phyloP scores from a whole-genome alignment of 177 flowering plant species.

The Telopea speciosissima region DNA sequence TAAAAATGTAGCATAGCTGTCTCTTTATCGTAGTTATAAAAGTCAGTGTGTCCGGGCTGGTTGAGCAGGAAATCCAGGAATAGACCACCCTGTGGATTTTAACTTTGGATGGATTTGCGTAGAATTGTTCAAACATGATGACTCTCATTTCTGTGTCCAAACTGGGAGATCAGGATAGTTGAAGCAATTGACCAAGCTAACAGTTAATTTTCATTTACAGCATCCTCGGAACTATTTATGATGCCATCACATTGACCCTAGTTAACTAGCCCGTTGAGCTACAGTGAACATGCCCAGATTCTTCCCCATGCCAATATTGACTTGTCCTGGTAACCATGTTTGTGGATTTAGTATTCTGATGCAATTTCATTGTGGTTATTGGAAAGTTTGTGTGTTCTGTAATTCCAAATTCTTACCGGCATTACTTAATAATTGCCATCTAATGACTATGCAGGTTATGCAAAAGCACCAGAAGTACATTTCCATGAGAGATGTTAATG shows the following conservation, averaged over 20 bases:
- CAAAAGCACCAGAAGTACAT: constrained; percentile 96
- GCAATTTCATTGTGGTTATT: neutral
- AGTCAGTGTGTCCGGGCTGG: too few species aligned
- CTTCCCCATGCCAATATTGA: neutral
- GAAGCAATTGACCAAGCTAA: too few species aligned
- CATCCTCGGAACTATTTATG: too few species aligned
- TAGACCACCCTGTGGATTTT: too few species aligned
- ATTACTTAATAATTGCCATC: neutral
- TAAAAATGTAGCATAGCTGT: too few species aligned
- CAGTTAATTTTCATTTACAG: too few species aligned
- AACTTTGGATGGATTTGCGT: too few species aligned
- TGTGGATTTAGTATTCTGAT: neutral
- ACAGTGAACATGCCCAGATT: neutral
- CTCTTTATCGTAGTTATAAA: too few species aligned
- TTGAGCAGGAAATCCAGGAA: too few species aligned
- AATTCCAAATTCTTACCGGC: neutral
- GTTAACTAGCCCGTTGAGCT: neutral
- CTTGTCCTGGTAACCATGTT: neutral
- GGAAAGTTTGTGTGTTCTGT: neutral
- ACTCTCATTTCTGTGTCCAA: too few species aligned
- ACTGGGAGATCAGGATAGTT: too few species aligned
- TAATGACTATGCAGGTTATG: constrained; percentile 67
- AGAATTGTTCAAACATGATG: too few species aligned
- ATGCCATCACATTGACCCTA: neutral
- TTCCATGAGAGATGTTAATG: constrained; percentile 53